Conservation (phyloP, 169 alveolate genomes). For the Plasmodium coatneyi region DNA sequence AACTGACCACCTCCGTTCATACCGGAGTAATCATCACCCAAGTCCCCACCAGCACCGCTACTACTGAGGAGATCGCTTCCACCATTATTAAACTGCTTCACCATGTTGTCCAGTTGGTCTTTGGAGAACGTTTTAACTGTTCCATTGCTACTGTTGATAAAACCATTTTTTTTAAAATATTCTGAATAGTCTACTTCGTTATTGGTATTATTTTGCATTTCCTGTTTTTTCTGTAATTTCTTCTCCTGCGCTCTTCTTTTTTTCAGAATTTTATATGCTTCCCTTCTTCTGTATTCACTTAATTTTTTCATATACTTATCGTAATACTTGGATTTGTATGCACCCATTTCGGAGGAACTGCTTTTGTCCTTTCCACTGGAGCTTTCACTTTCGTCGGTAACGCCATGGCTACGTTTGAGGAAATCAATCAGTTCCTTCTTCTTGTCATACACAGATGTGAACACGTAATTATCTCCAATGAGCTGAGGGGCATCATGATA, state of each 20-base stretch:
- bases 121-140: slow-evolving; percentile 16
- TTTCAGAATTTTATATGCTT: slow-evolving; percentile 27
- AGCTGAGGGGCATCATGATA: slow-evolving; percentile 60
- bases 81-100: neutral
- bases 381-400: neutral
- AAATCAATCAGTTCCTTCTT: slow-evolving; percentile 41
- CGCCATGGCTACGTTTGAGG: slow-evolving; percentile 33
- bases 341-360: neutral
- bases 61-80: neutral
- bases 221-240: slow-evolving; percentile 12
- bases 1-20: neutral
- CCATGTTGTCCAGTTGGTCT: slow-evolving; percentile 54
- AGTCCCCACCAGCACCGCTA: neutral
- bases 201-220: neutral
- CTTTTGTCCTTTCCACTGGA: neutral
- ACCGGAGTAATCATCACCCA: neutral
- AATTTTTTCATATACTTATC: slow-evolving; percentile 21
- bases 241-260: slow-evolving; percentile 12
- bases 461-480: slow-evolving; percentile 52
- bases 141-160: neutral
- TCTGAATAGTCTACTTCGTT: neutral
- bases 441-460: slow-evolving; percentile 58
- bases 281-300: slow-evolving; percentile 33
- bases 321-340: slow-evolving; percentile 8
- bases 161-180: neutral